Evolutionary conservation across 306 rosid species (phyloP).

Genomic region (Ochetophila trinervis): DNA sequence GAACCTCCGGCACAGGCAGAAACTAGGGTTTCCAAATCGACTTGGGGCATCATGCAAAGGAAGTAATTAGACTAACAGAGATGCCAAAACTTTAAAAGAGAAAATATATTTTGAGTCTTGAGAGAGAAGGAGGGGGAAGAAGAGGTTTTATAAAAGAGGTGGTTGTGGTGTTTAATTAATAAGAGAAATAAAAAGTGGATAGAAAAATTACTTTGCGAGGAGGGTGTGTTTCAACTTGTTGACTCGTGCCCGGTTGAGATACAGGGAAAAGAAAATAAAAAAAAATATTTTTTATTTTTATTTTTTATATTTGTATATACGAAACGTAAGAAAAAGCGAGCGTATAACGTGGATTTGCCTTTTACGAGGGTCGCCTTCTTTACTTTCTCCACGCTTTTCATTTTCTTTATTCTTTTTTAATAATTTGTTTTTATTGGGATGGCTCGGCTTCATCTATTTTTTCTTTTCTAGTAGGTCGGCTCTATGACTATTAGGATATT

Average conservation of each 20-base stretch:
- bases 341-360: too few species aligned
- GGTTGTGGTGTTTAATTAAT: not conserved
- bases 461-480: not conserved
- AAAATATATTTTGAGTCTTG: not conserved
- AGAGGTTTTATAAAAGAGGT: constrained; percentile 12
- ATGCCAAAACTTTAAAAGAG: not conserved
- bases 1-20: constrained; percentile 66
- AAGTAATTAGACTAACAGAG: not conserved
- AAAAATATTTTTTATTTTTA: not conserved
- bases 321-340: too few species aligned
- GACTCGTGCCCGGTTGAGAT: constrained; percentile 17
- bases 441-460: not conserved
- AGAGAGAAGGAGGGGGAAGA: constrained; percentile 11
- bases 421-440: not conserved
- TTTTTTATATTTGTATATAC: not conserved
- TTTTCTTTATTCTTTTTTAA: not conserved
- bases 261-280: not conserved
- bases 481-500: not conserved
- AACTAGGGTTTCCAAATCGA: constrained; percentile 75
- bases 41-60: constrained; percentile 54
- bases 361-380: not conserved
- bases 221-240: constrained; percentile 28
- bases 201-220: not conserved
- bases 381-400: not conserved
- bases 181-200: not conserved